phyloP scores from a whole-genome alignment of 176 grass and related monocot genomes.

The Bolboschoenus planiculmis region DNA sequence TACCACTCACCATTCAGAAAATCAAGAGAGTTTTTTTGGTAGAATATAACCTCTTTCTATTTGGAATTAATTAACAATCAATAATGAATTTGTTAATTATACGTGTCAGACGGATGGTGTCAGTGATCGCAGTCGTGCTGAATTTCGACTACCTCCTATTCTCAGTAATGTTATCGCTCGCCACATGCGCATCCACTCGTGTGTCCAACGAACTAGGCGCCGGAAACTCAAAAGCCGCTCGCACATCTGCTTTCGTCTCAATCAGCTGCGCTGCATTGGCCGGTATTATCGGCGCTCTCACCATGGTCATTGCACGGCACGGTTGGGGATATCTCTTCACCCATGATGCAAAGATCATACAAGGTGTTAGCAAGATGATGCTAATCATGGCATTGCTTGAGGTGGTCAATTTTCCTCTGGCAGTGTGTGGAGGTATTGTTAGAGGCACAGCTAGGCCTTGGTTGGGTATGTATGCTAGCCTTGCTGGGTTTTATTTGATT shows the following conservation, averaged over 20 bases:
- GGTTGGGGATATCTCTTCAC: conserved; percentile 51
- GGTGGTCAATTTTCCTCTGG: conserved; percentile 78
- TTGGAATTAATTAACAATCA: not conserved
- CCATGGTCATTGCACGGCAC: conserved; percentile 43
- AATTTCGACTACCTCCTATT: conserved; percentile 97
- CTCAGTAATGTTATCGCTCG: conserved; percentile 63
- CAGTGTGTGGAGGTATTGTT: conserved; percentile 66
- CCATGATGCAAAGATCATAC: conserved; percentile 27
- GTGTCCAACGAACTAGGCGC: conserved; percentile 86
- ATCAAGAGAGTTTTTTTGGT: not conserved
- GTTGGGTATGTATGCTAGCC: conserved; percentile 57
- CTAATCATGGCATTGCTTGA: conserved; percentile 71
- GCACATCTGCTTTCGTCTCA: conserved; percentile 40
- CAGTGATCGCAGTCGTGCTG: conserved; percentile 63
- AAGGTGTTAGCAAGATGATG: conserved; percentile 60
- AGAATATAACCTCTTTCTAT: not conserved
- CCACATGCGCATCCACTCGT: conserved; percentile 65
- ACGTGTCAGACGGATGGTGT: conserved; percentile 29
- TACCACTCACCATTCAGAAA: too few species aligned
- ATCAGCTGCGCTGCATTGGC: conserved; percentile 22
- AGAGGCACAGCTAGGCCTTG: conserved; percentile 59
- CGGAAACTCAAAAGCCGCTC: conserved; percentile 29
- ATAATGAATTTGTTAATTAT: not conserved
- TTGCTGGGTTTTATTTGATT: conserved; percentile 67
- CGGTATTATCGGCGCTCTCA: conserved; percentile 26